These are phyloP conservation scores for Penicillium verhagenii DNA, from an alignment of 495 filamentous ascomycete genomes.

Conservation along the genomic window DNA sequence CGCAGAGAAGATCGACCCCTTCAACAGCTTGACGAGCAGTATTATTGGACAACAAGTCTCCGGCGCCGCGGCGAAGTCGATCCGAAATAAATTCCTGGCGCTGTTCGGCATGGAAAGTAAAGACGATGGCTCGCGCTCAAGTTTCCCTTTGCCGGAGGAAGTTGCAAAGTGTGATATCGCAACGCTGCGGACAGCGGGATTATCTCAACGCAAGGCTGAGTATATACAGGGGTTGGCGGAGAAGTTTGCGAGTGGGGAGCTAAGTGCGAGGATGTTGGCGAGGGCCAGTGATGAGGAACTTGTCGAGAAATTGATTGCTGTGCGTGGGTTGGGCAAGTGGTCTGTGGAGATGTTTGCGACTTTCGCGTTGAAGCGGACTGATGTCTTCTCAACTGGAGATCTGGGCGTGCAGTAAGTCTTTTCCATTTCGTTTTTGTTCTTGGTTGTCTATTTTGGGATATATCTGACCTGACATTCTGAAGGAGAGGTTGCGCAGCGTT, in stretches of 20 bases:
- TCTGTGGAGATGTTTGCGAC: constrained; percentile 97
- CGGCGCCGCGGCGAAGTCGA: constrained; percentile 82
- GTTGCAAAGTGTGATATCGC: constrained; percentile 60
- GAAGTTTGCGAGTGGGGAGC: constrained; percentile 72
- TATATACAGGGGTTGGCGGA: constrained; percentile 83
- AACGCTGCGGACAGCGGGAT: constrained; percentile 74
- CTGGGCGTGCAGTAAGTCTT: constrained; percentile 78
- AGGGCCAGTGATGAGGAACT: constrained; percentile 83
- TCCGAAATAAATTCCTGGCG: constrained; percentile 78
- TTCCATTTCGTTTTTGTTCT: background rate
- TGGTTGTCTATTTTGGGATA: background rate
- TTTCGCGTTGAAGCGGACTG: constrained; percentile 86
- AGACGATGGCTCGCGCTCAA: constrained; percentile 16
- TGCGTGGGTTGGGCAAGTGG: constrained; percentile 86
- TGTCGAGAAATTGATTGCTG: constrained; percentile 74
- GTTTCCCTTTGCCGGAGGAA: constrained; percentile 75
- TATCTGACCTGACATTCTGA: constrained; percentile 1
- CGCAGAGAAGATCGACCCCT: constrained; percentile 82
- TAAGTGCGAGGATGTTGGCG: constrained; percentile 72
- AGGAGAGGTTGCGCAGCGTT: constrained; percentile 88
- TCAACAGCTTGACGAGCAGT: constrained; percentile 73
- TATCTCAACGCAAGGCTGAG: constrained; percentile 91
- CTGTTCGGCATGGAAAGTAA: constrained; percentile 56
- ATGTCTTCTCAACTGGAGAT: constrained; percentile 92
- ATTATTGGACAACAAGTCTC: constrained; percentile 98